Base-by-base conservation (phyloP, 768 basidiomycete genomes). In the Auriscalpium vulgare region DNA sequence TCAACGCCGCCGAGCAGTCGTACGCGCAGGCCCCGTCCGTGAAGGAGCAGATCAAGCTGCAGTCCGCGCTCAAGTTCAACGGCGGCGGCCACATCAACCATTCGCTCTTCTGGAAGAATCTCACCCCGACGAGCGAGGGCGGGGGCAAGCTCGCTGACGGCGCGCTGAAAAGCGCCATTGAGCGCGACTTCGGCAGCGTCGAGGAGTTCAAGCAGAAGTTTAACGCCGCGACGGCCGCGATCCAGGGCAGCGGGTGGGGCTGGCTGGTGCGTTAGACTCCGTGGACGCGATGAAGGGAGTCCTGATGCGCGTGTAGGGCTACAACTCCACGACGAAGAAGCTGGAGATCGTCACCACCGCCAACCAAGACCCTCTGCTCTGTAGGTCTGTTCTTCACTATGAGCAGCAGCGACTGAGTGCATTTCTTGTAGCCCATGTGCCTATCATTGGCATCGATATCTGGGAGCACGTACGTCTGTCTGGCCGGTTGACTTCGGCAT, bases 241-340 rank as follows among this genome's bases (percentile, higher is more conserved):
- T 99, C 54, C 97, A 99, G 72, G 97, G 97, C 29, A 92, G 89
- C 62, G 97, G 97, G 2, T 99, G 97, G 97, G 95, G 95, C 47
- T 99, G 97, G 97, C 79, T 99, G 57, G 92, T 86, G 62, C 59
- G 78, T 74, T 40, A 29, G 38, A 17, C 50, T 11, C 59, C 53
- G 51, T 44, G 2, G 7, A 38, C 10, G 10, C 23, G 23, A 37
- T 14, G n/a, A 13, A 35, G 23, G 11, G n/a, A 36, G 21, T 46
- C 11, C 51, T n/a, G 10, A 37, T 49, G 35, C 8, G 14, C 6
- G n/a, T 19, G 40, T 59, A 90, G 88, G 92, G 89, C 35, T 89
- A 81, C 67, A 87, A 87, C 68, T 56, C 78, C 13, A 61, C 67
- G 23, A 80, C 76, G 40, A 81, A 85, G 71, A 87, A 81, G 71